phyloP scores from a whole-genome alignment of 2,329 filamentous ascomycete species.

The Arthrobotrys megalospora region DNA sequence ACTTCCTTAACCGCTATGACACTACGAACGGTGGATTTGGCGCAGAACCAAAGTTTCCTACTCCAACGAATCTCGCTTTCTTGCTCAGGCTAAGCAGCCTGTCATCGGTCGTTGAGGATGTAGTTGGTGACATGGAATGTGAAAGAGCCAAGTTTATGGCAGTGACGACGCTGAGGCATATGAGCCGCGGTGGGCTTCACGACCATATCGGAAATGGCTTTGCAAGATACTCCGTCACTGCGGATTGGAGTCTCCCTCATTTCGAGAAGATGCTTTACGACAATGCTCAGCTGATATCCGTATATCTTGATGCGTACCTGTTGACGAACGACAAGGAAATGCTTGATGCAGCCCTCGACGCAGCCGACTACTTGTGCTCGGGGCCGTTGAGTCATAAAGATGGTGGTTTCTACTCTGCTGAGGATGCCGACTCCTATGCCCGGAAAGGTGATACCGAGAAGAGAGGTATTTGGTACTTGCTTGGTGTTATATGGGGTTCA shows the following conservation, averaged over 20 bases:
- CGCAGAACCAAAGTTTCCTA: constrained; percentile 86
- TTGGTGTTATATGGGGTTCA: neutral
- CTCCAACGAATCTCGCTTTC: constrained; percentile 86
- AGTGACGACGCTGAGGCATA: constrained; percentile 80
- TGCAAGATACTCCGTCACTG: constrained; percentile 87
- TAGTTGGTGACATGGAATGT: constrained; percentile 88
- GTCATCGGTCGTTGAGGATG: constrained; percentile 80
- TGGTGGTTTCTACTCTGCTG: constrained; percentile 88
- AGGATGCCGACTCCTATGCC: constrained; percentile 88
- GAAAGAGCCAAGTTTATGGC: constrained; percentile 83
- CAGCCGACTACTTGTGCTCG: constrained; percentile 85
- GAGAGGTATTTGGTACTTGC: constrained; percentile 68
- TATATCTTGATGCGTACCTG: constrained; percentile 90
- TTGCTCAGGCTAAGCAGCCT: constrained; percentile 81
- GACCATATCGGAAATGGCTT: constrained; percentile 85
- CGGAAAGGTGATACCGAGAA: constrained; percentile 82
- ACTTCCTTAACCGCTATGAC: constrained; percentile 87
- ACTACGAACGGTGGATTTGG: constrained; percentile 84
- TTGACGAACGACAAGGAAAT: constrained; percentile 79
- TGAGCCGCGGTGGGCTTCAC: constrained; percentile 80
- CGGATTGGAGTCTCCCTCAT: constrained; percentile 93
- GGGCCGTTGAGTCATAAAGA: constrained; percentile 72
- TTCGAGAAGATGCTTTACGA: constrained; percentile 98
- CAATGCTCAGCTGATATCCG: constrained; percentile 85
- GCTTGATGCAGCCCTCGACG: constrained; percentile 82